Base-by-base conservation (phyloP, 1,139 yeast genomes). In the Geotrichum australiense region DNA sequence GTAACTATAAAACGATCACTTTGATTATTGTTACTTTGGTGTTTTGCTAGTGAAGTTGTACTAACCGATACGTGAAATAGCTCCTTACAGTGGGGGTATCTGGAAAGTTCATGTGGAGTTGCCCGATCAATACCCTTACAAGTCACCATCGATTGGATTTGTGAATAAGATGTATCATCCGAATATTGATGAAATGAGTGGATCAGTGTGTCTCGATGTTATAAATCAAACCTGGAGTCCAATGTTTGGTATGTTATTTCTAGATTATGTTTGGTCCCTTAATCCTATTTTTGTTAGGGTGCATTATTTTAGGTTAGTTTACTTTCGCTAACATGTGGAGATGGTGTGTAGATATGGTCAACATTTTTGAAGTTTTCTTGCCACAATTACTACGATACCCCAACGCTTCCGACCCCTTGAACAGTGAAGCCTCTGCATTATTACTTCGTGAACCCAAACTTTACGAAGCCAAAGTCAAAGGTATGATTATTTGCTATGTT, bases 211-310 rank as follows among this genome's bases (percentile, higher is more conserved):
- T 63, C 75, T 91, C 46, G 98, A 91, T 59, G 98, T 91, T 26
- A 89, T 91, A 52, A 91, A 91, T 62, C 96, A 91, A 58, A 87
- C 97, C 1, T 91, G 98, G 98, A 83, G 94, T 34, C 98, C 98
- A 2, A 84, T 91, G 89, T 91, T 87, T 68, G 97, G 91, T 40
- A 51, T 40, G 55, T 42, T 26, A 11, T 15, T 26, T 11, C 11
- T 26, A n/a, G 7, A 23, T 23, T 23, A 8, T 23, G 7, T 23
- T 23, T 23, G 7, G 7, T 23, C 11, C 11, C 11, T 23, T 23
- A 8, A 8, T 23, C 11, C 11, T 23, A 8, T 23, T 23, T 23
- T 23, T 23, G 25, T 7, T 7, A 23, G 11, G 7, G 25, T 8
- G 7, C 25, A 8, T 7, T 23, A 23, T 23, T n/a, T n/a, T n/a